These are phyloP conservation scores for Spongispora temasekensis DNA, from an alignment of 1,284 basidiomycete genomes.

Conservation along the genomic window DNA sequence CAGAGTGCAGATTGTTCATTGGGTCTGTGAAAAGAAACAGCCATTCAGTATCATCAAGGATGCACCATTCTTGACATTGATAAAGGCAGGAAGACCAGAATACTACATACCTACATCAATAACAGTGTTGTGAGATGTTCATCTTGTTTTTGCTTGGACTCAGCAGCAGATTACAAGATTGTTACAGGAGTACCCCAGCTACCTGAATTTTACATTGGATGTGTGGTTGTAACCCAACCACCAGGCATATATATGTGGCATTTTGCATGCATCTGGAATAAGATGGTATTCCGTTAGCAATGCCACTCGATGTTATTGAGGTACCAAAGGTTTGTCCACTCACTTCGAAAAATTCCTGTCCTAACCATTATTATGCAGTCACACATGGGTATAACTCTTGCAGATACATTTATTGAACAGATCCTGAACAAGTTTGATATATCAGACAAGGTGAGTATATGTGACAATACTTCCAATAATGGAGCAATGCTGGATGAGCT, in stretches of 20 bases:
- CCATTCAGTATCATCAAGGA: background rate
- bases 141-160: background rate
- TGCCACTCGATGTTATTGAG: background rate
- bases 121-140: background rate
- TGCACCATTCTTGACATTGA: background rate
- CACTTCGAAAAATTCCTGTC: background rate
- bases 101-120: background rate
- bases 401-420: background rate
- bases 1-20: background rate
- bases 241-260: background rate
- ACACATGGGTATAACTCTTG: background rate
- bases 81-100: constrained; percentile 1
- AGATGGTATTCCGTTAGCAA: background rate
- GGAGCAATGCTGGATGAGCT: background rate
- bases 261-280: background rate
- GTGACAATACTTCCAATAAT: background rate
- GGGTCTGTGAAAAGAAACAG: background rate
- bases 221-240: background rate
- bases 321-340: background rate
- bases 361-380: background rate
- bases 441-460: background rate
- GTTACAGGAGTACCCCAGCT: background rate
- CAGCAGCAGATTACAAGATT: background rate
- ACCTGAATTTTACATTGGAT: background rate
- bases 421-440: background rate